phyloP scores from a whole-genome alignment of 2,329 filamentous ascomycete species.

The Rhynchosporium agropyri region DNA sequence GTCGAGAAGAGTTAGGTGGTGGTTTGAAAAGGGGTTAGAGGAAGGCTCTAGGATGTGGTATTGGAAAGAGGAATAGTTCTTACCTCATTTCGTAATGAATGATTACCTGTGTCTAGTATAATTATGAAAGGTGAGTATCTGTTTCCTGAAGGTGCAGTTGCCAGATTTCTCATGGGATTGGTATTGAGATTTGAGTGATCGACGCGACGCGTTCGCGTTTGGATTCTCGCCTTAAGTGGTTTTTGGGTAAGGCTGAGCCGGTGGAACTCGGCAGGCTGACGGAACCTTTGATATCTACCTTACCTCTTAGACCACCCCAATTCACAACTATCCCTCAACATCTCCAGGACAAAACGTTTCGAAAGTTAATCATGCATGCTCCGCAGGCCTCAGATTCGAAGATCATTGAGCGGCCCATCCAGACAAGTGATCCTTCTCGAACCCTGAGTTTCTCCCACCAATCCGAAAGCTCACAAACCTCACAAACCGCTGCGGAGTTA shows the following conservation, averaged over 20 bases:
- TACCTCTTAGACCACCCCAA: not conserved
- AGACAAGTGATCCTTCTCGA: slow-evolving; percentile 44
- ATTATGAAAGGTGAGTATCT: not conserved
- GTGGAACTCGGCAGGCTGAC: slow-evolving; percentile 1
- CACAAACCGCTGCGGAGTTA: slow-evolving; percentile 54
- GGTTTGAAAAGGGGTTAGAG: slow-evolving; percentile 21
- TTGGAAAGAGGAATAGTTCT: slow-evolving; percentile 22
- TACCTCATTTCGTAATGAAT: slow-evolving; percentile 42
- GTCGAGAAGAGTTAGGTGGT: slow-evolving; percentile 40
- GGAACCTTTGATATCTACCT: not conserved
- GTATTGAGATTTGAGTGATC: slow-evolving; percentile 5
- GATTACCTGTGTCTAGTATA: not conserved
- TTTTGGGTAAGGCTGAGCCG: slow-evolving; percentile 17
- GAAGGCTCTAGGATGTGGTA: slow-evolving; percentile 8
- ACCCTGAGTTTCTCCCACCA: slow-evolving; percentile 62
- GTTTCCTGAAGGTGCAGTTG: not conserved
- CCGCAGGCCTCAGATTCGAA: slow-evolving; percentile 37
- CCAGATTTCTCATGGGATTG: not conserved
- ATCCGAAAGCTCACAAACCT: slow-evolving; percentile 47
- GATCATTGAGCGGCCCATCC: slow-evolving; percentile 21
- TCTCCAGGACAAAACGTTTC: not conserved
- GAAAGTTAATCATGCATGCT: slow-evolving; percentile 43
- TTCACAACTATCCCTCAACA: slow-evolving; percentile 3
- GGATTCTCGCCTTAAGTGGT: slow-evolving; percentile 33
- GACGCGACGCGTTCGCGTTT: slow-evolving; percentile 6